Evolutionary conservation across 2,329 filamentous ascomycete species (phyloP).

Genomic region (Fusarium devonianum): DNA sequence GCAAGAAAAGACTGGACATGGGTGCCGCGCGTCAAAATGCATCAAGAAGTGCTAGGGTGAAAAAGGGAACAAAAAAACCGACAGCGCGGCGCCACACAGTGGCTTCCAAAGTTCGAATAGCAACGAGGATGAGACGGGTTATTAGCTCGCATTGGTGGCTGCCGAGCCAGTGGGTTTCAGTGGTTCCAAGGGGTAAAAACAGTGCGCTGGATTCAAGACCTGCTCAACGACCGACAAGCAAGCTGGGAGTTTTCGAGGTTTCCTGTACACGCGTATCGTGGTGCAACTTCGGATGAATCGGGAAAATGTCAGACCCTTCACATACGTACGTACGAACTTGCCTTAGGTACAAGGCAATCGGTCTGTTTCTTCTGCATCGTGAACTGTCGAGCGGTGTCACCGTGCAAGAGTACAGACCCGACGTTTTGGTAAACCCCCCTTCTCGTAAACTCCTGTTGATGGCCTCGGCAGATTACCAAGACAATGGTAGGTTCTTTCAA

Average conservation of each 20-base stretch:
- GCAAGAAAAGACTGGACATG: background rate
- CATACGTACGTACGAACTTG: no score
- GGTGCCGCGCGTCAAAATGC: constrained; percentile 21
- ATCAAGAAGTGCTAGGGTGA: no score
- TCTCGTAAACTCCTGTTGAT: background rate
- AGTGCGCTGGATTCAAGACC: constrained; percentile 7
- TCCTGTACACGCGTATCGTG: constrained; percentile 2
- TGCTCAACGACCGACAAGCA: constrained; percentile 14
- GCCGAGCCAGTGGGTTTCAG: constrained; percentile 15
- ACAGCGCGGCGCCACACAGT: background rate
- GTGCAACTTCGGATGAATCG: constrained; percentile 39
- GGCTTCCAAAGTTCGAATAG: background rate
- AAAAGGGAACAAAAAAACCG: no score
- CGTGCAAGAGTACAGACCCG: constrained; percentile 8
- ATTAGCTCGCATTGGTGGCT: background rate
- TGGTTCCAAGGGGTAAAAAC: constrained; percentile 25
- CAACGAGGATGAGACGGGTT: background rate
- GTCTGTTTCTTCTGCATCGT: no score
- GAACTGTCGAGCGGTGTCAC: no score
- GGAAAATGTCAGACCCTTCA: constrained; percentile 13
- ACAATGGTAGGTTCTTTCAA: constrained; percentile 5
- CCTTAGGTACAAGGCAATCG: no score
- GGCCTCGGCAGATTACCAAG: constrained; percentile 1
- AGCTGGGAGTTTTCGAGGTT: constrained; percentile 34
- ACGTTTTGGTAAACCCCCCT: background rate